Percentiles rank a stretch among this genome's conserved stretches.
Conservation (phyloP, 2,329 filamentous ascomycete genomes). For the Lachnellula arida region DNA sequence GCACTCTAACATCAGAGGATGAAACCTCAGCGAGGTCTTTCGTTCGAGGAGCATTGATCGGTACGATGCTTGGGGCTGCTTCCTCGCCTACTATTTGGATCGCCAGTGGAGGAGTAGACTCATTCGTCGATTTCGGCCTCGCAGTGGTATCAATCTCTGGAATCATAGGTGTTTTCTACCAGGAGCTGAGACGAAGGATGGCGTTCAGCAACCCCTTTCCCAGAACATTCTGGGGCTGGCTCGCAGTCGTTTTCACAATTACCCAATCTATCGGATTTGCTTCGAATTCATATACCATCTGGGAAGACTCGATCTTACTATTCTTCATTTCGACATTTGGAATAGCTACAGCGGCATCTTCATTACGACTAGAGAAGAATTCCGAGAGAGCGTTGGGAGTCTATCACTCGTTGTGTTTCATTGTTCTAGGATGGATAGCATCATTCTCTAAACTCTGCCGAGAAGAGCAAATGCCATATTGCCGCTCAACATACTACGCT, state of each 20-base stretch:
- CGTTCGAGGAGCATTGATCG: constrained; percentile 24
- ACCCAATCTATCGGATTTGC: constrained; percentile 91
- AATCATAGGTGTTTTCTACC: constrained; percentile 38
- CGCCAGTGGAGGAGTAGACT: constrained; percentile 9
- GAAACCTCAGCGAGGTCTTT: constrained; percentile 23
- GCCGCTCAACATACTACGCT: constrained; percentile 91
- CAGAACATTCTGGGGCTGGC: constrained; percentile 81
- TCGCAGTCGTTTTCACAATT: constrained; percentile 75
- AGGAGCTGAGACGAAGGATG: constrained; percentile 20
- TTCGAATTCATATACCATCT: constrained; percentile 97
- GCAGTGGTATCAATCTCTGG: constrained; percentile 23
- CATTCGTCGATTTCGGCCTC: constrained; percentile 21
- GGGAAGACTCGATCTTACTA: constrained; percentile 92
- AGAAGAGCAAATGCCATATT: constrained; percentile 98
- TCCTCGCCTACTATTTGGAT: constrained; percentile 21
- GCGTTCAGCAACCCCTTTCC: constrained; percentile 54
- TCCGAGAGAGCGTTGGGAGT: constrained; percentile 70
- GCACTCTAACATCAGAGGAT: constrained; percentile 15
- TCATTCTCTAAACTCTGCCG: constrained; percentile 90
- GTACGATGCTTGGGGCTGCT: constrained; percentile 22
- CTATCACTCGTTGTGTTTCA: constrained; percentile 81
- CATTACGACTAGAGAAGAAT: constrained; percentile 64
- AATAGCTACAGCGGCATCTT: constrained; percentile 65
- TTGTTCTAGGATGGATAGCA: constrained; percentile 71
- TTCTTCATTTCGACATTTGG: constrained; percentile 92